Conservation (phyloP, 495 filamentous ascomycete species). For the Terfezia boudieri region DNA sequence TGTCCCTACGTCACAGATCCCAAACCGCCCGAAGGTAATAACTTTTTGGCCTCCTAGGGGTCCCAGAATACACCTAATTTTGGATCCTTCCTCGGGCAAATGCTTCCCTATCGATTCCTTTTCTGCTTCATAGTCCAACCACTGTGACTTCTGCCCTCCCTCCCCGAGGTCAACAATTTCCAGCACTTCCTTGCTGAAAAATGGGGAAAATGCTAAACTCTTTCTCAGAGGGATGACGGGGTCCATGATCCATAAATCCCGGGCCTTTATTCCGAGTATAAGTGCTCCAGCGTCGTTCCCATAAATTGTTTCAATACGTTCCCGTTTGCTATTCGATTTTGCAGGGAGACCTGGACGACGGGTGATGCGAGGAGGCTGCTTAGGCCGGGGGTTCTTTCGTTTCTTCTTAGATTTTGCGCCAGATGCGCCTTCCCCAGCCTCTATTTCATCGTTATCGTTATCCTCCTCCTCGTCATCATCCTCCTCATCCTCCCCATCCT, state of each 20-base stretch:
- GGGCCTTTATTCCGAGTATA: conserved; percentile 9
- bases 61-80: conserved; percentile 11
- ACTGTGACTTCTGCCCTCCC: conserved; percentile 4
- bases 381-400: conserved; percentile 9
- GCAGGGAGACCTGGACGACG: conserved; percentile 12
- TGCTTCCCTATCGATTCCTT: conserved; percentile 2
- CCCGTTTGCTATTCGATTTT: conserved; percentile 15
- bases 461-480: neutral
- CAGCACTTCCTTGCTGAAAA: conserved; percentile 7
- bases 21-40: conserved; percentile 12
- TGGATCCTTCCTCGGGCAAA: neutral
- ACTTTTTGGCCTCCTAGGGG: conserved; percentile 7
- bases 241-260: conserved; percentile 10
- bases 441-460: neutral
- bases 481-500: neutral
- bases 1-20: conserved; percentile 7
- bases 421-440: neutral
- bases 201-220: conserved; percentile 8
- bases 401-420: neutral
- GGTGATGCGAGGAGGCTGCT: conserved; percentile 11
- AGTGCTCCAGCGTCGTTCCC: conserved; percentile 7
- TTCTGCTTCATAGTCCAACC: conserved; percentile 4
- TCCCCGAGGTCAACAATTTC: conserved; percentile 4
- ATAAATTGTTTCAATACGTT: conserved; percentile 13
- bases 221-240: conserved; percentile 12